Conservation (phyloP, 768 basidiomycete species). For the Boletus rubescentipes region DNA sequence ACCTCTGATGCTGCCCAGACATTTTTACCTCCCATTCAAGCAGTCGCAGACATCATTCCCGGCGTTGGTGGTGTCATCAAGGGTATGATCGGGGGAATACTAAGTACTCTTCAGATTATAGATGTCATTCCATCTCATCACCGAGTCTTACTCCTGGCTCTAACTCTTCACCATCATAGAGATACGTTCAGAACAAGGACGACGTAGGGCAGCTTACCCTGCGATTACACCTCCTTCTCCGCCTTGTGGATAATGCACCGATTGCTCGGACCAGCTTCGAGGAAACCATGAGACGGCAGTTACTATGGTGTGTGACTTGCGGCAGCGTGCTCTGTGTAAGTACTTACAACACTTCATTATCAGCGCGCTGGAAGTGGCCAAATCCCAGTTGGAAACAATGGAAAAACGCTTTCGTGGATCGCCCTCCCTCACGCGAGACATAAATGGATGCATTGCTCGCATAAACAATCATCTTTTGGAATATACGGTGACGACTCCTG, state of each 20-base stretch:
- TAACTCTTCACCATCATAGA: not conserved
- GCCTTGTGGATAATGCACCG: not conserved
- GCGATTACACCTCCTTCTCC: not conserved
- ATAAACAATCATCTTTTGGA: not conserved
- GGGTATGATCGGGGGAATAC: not conserved
- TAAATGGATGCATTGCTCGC: not conserved
- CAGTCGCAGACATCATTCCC: not conserved
- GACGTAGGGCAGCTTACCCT: not conserved
- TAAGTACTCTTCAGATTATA: not conserved
- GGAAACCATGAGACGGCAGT: not conserved
- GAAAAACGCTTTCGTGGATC: not conserved
- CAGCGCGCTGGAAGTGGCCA: not conserved
- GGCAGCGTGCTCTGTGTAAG: too few relatives aligned
- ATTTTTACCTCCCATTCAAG: slow-evolving; percentile 1
- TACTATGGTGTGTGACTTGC: not conserved
- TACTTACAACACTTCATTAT: not conserved
- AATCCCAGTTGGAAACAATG: not conserved
- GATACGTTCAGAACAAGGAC: slow-evolving; percentile 3
- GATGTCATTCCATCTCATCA: not conserved
- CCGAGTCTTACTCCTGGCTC: not conserved
- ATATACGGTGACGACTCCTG: slow-evolving; percentile 6
- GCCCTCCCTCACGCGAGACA: slow-evolving; percentile 2
- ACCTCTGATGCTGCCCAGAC: not conserved
- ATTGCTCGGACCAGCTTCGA: not conserved
- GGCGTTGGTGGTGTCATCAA: slow-evolving; percentile 1